Evolutionary conservation across 129 eudicot species (phyloP), one percentile per base, ranked within the genome.

Genomic region (Daucus carota): DNA sequence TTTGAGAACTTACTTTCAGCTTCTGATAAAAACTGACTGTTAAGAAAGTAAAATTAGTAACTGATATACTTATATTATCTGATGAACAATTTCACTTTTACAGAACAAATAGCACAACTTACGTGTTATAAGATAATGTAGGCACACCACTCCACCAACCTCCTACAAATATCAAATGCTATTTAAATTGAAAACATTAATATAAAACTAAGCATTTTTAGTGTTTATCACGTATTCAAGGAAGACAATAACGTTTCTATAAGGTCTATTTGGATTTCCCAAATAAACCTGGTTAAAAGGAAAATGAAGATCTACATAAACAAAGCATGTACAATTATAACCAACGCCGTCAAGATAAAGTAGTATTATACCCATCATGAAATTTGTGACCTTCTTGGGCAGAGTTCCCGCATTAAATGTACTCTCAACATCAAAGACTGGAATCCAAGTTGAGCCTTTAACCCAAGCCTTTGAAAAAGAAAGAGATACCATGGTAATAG

Each of bases 61-160:
- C 72, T 8, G 45, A 29, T 13, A 77, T 14, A 67, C 34, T 29
- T 3, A 26, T 29, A 26, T n/a, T 29, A 72, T 17, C 4, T 59
- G n/a, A 52, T 17, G 24, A 28, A 5, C 13, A 43, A 70, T 72
- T n/a, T 34, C 1, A 24, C 10, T 70, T 81, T 40, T 14, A 66
- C 50, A 20, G 34, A 72, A 68, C 46, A 67, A 66, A 48, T 24
- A 12, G 74, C 28, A 52, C n/a, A 60, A 68, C 85, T n/a, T 88
- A 94, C 99, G 77, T 85, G 81, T 94, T 75, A 67, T 76, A 89
- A 36, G 97, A 86, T 62, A 94, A 75, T 42, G 92, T 85, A 68
- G 99, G 99, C 75, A 86, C 96, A 29, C 99, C 99, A 81, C 99
- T 94, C 99, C 99, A 94, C 99, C 99, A 94, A 77, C 99, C 99